Base-by-base conservation (phyloP, 1,284 basidiomycete genomes). In the Ceratobasidium sp. region DNA sequence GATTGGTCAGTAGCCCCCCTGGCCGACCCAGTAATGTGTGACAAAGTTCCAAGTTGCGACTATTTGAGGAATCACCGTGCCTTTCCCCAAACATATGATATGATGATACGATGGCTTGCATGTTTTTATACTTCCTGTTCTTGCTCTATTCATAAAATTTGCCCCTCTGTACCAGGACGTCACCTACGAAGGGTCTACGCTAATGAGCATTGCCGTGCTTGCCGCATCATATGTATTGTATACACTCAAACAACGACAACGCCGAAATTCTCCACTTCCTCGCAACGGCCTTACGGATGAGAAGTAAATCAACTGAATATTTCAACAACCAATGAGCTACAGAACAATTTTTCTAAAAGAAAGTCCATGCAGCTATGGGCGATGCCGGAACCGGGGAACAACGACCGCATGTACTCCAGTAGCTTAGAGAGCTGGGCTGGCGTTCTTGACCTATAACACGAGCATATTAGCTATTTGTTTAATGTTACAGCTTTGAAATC, bases 381-480 rank as follows among this genome's bases (percentile, higher is more conserved):
- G 34, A 58, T 12, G 23, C 28, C 60, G 12, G 32, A 58, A 30
- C 50, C 64, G 26, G 30, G 46, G n/a, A 46, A 16, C 53, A 34
- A 21, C 53, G 30, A 26, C 2, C 10, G 26, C 59, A 32, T 46
- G 36, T 21, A 45, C 21, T 41, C n/a, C 26, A 58, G 43, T 34
- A 39, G 6, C 73, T 81, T 83, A 87, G 55, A 88, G 80, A 53
- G 87, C 72, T 9, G 87, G 87, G 81, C 82, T 87, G 72, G 88
- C 87, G 72, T 83, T 81, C 71, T 78, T 80, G 69, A 89, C 86
- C 72, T 89, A 79, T 28, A 81, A 82, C 78, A 83, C 79, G 79
- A 34, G 10, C n/a, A 88, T 88, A 82, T 86, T 88, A 36, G 82
- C 79, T 82, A 88, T 85, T 86, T 87, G 88, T 85, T 88, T 84